Base-by-base conservation (phyloP, 352 stramenopile species). In the Phytopythium aichiense region DNA sequence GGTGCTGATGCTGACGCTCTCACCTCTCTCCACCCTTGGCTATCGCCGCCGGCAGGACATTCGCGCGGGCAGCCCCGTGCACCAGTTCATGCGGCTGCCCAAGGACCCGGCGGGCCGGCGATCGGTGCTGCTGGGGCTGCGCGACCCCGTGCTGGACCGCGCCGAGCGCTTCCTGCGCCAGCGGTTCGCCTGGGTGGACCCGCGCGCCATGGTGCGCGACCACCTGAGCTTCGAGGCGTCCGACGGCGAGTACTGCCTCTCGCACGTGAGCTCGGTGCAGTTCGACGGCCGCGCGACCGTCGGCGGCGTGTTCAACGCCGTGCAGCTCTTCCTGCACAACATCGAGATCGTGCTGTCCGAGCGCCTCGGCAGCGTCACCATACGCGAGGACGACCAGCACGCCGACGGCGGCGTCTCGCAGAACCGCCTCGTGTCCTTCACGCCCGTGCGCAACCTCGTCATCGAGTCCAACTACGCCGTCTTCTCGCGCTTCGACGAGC, bases 401-500 rank as follows among this genome's bases (percentile, higher is more conserved):
- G 56, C 61, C n/a, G 37, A 60, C 31, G 33, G 37, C 23, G 61
- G 65, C 38, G 38, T 65, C 30, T 68, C 65, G 42, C 67, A 74
- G 60, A 56, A 67, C 40, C 71, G 71, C 6, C 31, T 73, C 35
- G 56, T 78, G 15, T 30, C 59, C 12, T 71, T 60, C 25, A 74
- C 69, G 23, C 73, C 73, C 0, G 61, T 68, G 1, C 56, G 68
- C 0, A 67, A 68, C 0, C 55, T 77, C 18, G 56, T 61, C 11
- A 72, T 85, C 56, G 78, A 88, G 68, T 76, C 75, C 23, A 84
- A 84, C 51, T 71, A 56, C 4, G 64, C 75, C 0, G 67, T 78
- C 51, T 79, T 76, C 42, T 78, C 73, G 15, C 61, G 74, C 4
- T 77, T 74, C n/a, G 66, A 77, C n/a, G 53, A 63, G 3, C 38